These are phyloP conservation scores for Colletotrichum tamarilloi DNA, from an alignment of 2,329 filamentous ascomycete species.

Conservation along the genomic window DNA sequence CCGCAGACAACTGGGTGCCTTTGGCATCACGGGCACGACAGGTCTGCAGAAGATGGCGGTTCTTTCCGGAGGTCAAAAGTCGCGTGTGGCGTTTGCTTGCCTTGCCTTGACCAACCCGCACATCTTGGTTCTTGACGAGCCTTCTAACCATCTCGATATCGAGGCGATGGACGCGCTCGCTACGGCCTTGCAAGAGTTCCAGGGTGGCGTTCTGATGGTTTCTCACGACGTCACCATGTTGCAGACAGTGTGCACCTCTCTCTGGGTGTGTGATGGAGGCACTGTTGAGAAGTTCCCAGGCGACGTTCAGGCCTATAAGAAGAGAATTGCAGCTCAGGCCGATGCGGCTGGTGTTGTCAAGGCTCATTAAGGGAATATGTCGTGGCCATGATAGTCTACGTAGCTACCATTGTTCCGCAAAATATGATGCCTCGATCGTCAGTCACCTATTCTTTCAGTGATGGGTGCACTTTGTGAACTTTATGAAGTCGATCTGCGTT, in stretches of 20 bases:
- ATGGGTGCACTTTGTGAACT: not conserved
- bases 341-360: constrained; percentile 88
- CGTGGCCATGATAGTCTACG: not conserved
- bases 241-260: constrained; percentile 91
- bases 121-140: constrained; percentile 97
- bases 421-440: not conserved
- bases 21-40: constrained; percentile 91
- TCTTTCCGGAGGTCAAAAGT: constrained; percentile 97
- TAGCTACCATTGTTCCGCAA: not conserved
- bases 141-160: constrained; percentile 98
- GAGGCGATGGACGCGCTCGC: constrained; percentile 98
- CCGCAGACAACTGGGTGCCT: constrained; percentile 91
- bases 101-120: constrained; percentile 93
- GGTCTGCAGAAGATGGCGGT: constrained; percentile 96
- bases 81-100: constrained; percentile 97
- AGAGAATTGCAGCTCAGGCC: constrained; percentile 90
- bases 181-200: constrained; percentile 84
- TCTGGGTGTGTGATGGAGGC: constrained; percentile 97
- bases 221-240: constrained; percentile 99
- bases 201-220: constrained; percentile 97
- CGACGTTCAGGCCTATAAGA: constrained; percentile 97
- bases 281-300: constrained; percentile 96
- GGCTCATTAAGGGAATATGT: constrained; percentile 56
- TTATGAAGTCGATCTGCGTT: not conserved
- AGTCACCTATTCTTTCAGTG: not conserved